Evolutionary conservation across 2,329 filamentous ascomycete species (phyloP).

Genomic region (Verticillium nonalfalfae): DNA sequence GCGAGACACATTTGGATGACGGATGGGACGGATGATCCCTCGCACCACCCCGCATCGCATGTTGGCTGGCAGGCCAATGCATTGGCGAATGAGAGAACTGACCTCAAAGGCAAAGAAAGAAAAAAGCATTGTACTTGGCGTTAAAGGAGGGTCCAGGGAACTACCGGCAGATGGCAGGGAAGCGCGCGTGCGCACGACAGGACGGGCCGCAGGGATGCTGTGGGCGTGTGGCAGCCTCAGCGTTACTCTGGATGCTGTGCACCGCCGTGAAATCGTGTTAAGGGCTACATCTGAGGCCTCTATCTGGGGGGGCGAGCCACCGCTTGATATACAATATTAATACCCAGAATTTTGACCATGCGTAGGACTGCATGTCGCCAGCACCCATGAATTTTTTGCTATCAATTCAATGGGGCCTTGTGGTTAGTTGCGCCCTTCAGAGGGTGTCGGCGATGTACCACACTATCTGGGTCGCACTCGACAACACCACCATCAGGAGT

Average conservation of each 20-base stretch:
- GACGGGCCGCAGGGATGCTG: background rate
- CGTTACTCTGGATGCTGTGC: conserved; percentile 8
- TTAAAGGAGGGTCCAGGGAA: background rate
- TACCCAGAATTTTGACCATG: background rate
- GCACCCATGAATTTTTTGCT: background rate
- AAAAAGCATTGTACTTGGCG: background rate
- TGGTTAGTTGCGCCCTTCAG: background rate
- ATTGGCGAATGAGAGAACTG: background rate
- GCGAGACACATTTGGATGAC: background rate
- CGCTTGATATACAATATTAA: conserved; percentile 7
- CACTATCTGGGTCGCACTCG: conserved; percentile 13
- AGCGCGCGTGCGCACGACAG: background rate
- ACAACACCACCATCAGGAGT: conserved; percentile 7
- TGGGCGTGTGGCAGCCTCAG: conserved; percentile 10
- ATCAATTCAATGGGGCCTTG: background rate
- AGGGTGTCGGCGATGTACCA: conserved; percentile 6
- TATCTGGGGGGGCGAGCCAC: background rate
- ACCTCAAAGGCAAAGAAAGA: background rate
- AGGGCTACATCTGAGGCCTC: conserved; percentile 5
- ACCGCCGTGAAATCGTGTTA: conserved; percentile 18
- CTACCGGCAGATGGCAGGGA: background rate
- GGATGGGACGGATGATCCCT: background rate
- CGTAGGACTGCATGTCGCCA: background rate
- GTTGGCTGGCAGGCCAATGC: background rate
- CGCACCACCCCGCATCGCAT: background rate